A percentile compares a stretch with the other conserved stretches of the same genome.
phyloP scores from a whole-genome alignment of 768 basidiomycete species.

The Hypholoma fasciculare region DNA sequence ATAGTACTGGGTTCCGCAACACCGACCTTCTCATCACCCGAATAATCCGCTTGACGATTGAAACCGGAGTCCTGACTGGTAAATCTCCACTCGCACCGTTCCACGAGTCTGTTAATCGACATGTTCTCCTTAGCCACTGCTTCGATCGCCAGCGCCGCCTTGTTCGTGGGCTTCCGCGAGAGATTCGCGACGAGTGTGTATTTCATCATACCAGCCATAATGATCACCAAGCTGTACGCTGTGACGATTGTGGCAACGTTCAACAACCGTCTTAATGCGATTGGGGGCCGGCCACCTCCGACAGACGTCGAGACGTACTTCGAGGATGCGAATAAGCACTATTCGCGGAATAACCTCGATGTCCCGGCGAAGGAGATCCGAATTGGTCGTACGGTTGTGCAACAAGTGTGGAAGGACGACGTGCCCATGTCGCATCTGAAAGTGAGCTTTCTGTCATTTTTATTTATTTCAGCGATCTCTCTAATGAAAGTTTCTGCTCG shows the following conservation, averaged over 20 bases:
- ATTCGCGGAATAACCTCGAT: constrained; percentile 11
- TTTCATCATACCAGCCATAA: constrained; percentile 32
- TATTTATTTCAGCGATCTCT: neutral
- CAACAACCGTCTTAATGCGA: constrained; percentile 29
- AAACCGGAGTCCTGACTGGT: constrained; percentile 36
- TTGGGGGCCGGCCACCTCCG: constrained; percentile 22
- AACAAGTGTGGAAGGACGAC: constrained; percentile 25
- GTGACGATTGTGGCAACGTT: constrained; percentile 32
- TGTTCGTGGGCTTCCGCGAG: constrained; percentile 27
- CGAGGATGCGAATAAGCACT: constrained; percentile 15
- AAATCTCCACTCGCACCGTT: neutral
- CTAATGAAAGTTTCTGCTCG: neutral
- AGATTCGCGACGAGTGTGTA: constrained; percentile 26
- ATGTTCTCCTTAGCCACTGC: constrained; percentile 23
- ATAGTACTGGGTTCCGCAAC: constrained; percentile 22
- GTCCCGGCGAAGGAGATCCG: constrained; percentile 15
- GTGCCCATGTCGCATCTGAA: constrained; percentile 17
- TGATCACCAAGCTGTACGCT: constrained; percentile 34
- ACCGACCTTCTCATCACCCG: constrained; percentile 26
- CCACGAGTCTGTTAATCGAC: neutral
- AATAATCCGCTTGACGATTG: constrained; percentile 33
- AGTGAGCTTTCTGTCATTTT: constrained; percentile 5
- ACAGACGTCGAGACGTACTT: constrained; percentile 19
- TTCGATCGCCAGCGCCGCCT: constrained; percentile 26
- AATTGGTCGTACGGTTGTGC: constrained; percentile 25